Base-by-base conservation (phyloP, 495 filamentous ascomycete species). In the Penicillium goetzii region DNA sequence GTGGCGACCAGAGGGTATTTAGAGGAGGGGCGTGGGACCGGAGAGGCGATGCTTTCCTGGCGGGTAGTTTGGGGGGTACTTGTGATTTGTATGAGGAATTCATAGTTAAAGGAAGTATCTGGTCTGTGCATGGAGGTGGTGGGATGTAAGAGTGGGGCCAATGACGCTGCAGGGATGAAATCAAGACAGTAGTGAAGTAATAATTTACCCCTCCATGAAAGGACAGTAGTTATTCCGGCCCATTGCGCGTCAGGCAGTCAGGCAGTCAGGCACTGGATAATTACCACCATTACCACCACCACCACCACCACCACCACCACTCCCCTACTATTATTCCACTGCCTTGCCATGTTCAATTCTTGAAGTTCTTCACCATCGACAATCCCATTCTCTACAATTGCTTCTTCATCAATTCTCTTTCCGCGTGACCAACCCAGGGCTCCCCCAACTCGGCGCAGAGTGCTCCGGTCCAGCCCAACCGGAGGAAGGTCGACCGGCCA, bases 71-170 rank as follows among this genome's bases (percentile, higher is more conserved):
- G n/a, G 14, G 5, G 25, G 62, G 65, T 73, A 73, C 70, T 36
- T 67, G 14, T 5, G 0, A n/a, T 47, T 32, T 47, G 6, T 68
- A 64, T 61, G 56, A 25, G 0, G 0, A 0, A 0, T 0, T 32
- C 70, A 67, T 73, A 71, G 19, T 57, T 0, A 58, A 61, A 0
- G 0, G 0, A 68, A 60, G 70, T 73, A 73, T 61, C 65, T 38
- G 17, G 41, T 21, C 41, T 7, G 25, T 54, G 45, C 55, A 45
- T 26, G 54, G 28, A 38, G 10, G 41, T 45, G 63, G 69, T 70
- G 72, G 66, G 64, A 74, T 73, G 70, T 9, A 65, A 57, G 62
- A 58, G 75, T 76, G 75, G 75, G 75, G 75, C 74, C 62, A 66
- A 77, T 77, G 73, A 76, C 74, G 69, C 64, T 62, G 68, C 64